Base-by-base conservation (phyloP, 148 eudicot species). In the Vaccinium darrowii region DNA sequence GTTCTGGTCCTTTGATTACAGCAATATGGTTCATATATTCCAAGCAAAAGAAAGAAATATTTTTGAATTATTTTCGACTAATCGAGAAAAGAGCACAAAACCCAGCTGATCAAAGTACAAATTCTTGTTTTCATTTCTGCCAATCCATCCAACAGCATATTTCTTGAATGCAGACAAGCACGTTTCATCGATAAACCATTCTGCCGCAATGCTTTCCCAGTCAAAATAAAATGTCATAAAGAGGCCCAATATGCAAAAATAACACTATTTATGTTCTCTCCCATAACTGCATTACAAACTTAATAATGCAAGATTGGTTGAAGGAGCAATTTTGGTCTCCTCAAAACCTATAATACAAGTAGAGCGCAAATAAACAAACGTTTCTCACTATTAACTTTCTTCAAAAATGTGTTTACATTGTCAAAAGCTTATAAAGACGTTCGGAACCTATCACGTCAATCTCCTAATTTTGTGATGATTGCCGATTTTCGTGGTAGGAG, bases 391-490 rank as follows among this genome's bases (percentile, higher is more conserved):
- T 23, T 23, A 23, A 67, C 54, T 47, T 47, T 76, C 60, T 13
- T 81, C 84, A 81, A 81, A 81, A 81, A 13, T 65, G 36, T 23
- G 58, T 7, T 16, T 74, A 39, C 21, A 39, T 5, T 19, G 78
- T 39, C 8, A 18, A 5, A 30, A 74, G 23, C 50, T 39, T 74
- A 36, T 36, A 74, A 39, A 39, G 53, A 76, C 7, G 11, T 9
- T 36, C 47, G 75, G 47, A 16, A 33, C 60, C 2, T 39, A 39
- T 57, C 30, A 21, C 57, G 36, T 75, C 57, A 77, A 57, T 79
- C 83, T 89, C 21, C 91, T 83, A 18, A 57, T 79, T 83, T 87
- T 89, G 74, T 69, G 69, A 73, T 58, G 81, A 50, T 5, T 74
- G 23, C 62, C 39, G 51, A 69, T 74, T 21, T 79, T 90, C 19